These are phyloP conservation scores for Purshia tridentata DNA, from an alignment of 306 rosid species.

Conservation along the genomic window DNA sequence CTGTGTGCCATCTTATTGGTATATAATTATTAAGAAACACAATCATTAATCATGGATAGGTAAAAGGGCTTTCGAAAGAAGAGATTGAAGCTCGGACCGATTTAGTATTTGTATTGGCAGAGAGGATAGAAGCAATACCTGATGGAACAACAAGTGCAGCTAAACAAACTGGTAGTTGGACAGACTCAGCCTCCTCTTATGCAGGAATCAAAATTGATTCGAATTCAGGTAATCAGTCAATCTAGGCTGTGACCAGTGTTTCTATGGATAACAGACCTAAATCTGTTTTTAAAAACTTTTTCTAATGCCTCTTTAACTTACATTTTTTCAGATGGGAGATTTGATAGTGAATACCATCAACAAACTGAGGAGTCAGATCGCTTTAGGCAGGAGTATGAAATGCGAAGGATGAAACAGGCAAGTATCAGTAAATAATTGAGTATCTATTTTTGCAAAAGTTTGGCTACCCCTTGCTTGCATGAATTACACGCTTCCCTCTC, in stretches of 20 bases:
- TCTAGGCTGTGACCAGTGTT: not conserved
- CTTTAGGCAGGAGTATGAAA: conserved; percentile 38
- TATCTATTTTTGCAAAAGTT: too few relatives aligned
- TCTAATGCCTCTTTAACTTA: not conserved
- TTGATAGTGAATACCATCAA: conserved; percentile 30
- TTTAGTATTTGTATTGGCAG: conserved; percentile 26
- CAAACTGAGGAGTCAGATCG: conserved; percentile 35
- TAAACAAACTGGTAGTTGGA: conserved; percentile 25
- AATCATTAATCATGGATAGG: conserved; percentile 9
- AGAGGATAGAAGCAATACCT: conserved; percentile 36
- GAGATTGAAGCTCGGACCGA: conserved; percentile 34
- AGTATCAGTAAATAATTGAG: not conserved
- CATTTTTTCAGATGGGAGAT: conserved; percentile 28
- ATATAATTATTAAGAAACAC: not conserved
- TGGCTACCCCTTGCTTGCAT: too few relatives aligned
- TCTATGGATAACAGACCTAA: not conserved
- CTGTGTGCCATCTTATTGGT: not conserved
- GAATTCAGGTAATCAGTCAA: conserved; percentile 18
- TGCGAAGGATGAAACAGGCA: conserved; percentile 46
- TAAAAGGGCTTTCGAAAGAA: conserved; percentile 34
- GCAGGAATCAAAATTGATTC: conserved; percentile 28
- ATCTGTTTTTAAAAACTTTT: not conserved
- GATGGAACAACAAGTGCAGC: conserved; percentile 32
- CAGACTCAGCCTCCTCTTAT: conserved; percentile 31
- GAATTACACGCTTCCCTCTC: too few relatives aligned